Evolutionary conservation across 352 stramenopile genomes (phyloP), one percentile per base, ranked within the genome.

Genomic region (Globisporangium irregulare): DNA sequence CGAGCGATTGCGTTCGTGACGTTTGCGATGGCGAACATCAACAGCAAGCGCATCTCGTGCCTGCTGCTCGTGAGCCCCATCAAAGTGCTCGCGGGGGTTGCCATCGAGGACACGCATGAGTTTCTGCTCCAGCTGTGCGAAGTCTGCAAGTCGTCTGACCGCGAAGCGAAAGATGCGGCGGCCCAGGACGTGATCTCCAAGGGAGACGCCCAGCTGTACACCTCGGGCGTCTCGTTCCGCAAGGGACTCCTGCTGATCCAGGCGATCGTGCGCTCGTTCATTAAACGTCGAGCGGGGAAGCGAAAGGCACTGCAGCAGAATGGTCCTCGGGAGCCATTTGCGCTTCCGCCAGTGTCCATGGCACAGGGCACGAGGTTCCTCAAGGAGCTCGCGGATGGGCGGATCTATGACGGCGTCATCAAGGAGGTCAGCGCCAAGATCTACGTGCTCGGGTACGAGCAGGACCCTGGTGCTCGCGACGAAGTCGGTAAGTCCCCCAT

Each of bases 51-150:
- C 54, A 78, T 92, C n/a, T 91, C 86, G 4, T 85, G 80, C 34
- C 69, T 95, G 34, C 64, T 95, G 24, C 76, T 93, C 22, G 85
- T 95, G 56, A 95, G 87, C 63, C 87, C 87, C n/a, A 63, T 94
- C n/a, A 89, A 92, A 72, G 83, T 95, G 29, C 76, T 95, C 5
- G 86, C 87, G 14, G 87, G 87, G 10, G 64, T 92, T 0, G 73
- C 73, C 0, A 81, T 95, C 0, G 63, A 82, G 29, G 79, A 92
- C 51, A 94, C 87, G 7, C 80, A 87, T 34, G 77, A 92, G 63
- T 94, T 94, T 57, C 68, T 95, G 9, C 69, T 84, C 18, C 87
- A 95, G 62, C 73, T 95, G 1, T 90, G 78, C 38, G 70, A 86
- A 8, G 80, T 92, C 10, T 90, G 78, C 75, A 76, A 77, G 65